Evolutionary conservation across 257 asterid species (phyloP).

Genomic region (Gentiana macrophylla): DNA sequence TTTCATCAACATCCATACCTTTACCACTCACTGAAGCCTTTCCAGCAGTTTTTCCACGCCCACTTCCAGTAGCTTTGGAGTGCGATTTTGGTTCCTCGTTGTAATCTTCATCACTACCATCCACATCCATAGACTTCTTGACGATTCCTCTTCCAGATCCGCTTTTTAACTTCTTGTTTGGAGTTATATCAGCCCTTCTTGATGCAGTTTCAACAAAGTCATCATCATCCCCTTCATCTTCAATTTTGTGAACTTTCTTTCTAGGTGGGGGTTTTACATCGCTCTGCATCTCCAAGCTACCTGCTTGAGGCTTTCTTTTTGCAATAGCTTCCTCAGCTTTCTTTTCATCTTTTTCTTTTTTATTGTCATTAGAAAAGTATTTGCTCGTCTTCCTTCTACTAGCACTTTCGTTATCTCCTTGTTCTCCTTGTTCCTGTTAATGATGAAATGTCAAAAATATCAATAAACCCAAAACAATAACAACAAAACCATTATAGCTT

Average conservation of each 20-base stretch:
- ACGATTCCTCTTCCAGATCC: constrained; percentile 58
- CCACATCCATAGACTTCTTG: constrained; percentile 26
- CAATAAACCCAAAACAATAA: no score
- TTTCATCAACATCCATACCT: constrained; percentile 37
- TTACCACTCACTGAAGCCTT: constrained; percentile 25
- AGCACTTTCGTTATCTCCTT: constrained; percentile 52
- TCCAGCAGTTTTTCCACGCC: constrained; percentile 57
- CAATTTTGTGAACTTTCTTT: constrained; percentile 50
- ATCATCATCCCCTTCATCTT: constrained; percentile 60
- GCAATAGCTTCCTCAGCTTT: constrained; percentile 44
- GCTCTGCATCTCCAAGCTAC: constrained; percentile 17
- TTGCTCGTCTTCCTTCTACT: constrained; percentile 88
- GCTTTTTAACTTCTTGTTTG: constrained; percentile 61
- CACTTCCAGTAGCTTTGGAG: constrained; percentile 57
- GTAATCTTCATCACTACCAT: constrained; percentile 52
- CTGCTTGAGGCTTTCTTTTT: constrained; percentile 45
- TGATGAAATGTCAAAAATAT: no score
- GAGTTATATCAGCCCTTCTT: constrained; percentile 39
- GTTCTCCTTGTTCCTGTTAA: background rate
- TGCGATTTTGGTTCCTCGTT: constrained; percentile 29
- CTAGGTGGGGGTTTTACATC: constrained; percentile 43
- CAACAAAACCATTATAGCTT: no score
- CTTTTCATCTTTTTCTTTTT: constrained; percentile 36
- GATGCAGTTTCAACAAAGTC: constrained; percentile 53
- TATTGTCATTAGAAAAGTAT: constrained; percentile 57